These are phyloP conservation scores for Camellia granthamiana DNA, from an alignment of 148 eudicot genomes.

Conservation along the genomic window DNA sequence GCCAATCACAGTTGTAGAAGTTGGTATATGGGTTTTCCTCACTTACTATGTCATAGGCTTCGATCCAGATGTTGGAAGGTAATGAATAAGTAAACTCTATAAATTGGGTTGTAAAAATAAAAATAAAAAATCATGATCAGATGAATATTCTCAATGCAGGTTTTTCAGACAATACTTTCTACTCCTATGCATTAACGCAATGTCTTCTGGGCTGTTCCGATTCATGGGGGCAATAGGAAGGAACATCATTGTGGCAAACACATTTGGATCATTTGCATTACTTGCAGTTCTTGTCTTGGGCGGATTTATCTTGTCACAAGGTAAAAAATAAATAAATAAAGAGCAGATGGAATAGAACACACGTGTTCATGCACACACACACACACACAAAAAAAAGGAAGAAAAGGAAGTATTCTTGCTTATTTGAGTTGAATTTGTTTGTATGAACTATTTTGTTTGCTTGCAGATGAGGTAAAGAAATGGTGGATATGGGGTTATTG, in stretches of 20 bases:
- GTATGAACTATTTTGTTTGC: background rate
- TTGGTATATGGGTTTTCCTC: conserved; percentile 17
- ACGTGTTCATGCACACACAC: background rate
- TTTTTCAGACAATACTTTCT: conserved; percentile 57
- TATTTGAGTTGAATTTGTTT: background rate
- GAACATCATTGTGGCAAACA: conserved; percentile 70
- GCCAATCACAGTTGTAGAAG: conserved; percentile 25
- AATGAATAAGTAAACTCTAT: background rate
- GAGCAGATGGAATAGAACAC: background rate
- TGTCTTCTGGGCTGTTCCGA: conserved; percentile 74
- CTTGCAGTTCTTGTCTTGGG: conserved; percentile 63
- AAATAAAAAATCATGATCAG: background rate
- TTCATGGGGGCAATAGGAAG: conserved; percentile 70
- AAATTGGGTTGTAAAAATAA: no score
- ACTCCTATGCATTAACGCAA: conserved; percentile 55
- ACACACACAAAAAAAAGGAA: no score
- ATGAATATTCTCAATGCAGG: conserved; percentile 31
- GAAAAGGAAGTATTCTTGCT: no score
- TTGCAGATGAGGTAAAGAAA: conserved; percentile 49
- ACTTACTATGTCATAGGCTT: conserved; percentile 34
- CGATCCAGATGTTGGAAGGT: conserved; percentile 38
- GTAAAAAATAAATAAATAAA: conserved; percentile 24
- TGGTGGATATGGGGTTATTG: conserved; percentile 99
- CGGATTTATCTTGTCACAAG: conserved; percentile 69
- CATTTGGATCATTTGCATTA: conserved; percentile 68